Evolutionary conservation across 1,284 basidiomycete species (phyloP), one percentile per base, ranked within the genome.

Genomic region (Phellopilus nigrolimitatus): DNA sequence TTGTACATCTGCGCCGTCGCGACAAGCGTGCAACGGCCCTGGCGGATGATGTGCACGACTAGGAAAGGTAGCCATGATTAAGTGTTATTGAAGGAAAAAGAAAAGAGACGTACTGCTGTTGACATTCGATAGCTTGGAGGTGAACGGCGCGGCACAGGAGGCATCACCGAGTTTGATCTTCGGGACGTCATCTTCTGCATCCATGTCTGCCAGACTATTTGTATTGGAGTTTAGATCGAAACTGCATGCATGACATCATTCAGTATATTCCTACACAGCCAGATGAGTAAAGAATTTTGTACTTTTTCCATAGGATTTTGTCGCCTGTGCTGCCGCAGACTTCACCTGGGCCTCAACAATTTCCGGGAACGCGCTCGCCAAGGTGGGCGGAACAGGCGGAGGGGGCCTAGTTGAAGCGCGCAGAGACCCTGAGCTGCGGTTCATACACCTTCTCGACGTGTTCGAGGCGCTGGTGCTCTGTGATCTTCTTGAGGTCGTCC

Each of bases 1-100:
- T 97, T 97, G 83, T 97, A 97, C 94, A 97, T 97, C 71, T 97
- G 95, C 53, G 95, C 89, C 1, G 94, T 97, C 1, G 94, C 94
- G 38, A 97, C 94, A 12, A 97, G 82, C 0, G 94, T 97, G 72
- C 94, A 97, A 40, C 94, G 88, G 19, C 95, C 94, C 71, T 97
- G 94, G 39, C 94, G 84, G 60, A 97, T 95, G 65, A 97, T 97
- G 66, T 94, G 92, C 24, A 90, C 87, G 62, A 97, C 91, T 91
- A 57, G 5, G 55, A 33, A 10, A 47, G 19, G 24, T 13, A 24
- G 21, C 3, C 17, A 25, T 24, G 2, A 6, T n/a, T 42, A 5
- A 3, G 19, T 34, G 33, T 44, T 54, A 38, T 28, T 17, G 19
- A 31, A 52, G 50, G 47, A 31, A 15, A 33, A 43, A 56, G 12